Evolutionary conservation across 331 rosid species (phyloP), one percentile per base, ranked within the genome.

Genomic region (Acacia pycnantha): DNA sequence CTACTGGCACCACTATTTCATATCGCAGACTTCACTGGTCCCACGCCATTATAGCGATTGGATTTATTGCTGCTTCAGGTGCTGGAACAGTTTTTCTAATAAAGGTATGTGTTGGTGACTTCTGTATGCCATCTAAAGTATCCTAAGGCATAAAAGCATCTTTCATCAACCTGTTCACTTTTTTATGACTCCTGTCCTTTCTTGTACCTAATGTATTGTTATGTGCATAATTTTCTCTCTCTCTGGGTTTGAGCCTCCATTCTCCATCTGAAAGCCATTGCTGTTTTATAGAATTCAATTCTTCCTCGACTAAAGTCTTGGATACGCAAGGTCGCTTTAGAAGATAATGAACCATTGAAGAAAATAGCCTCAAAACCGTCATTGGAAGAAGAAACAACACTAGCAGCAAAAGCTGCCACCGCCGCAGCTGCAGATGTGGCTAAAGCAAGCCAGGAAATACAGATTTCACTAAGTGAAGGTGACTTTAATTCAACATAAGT

Each of bases 361-460:
- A 87, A 86, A 90, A 66, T 66, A 14, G 83, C 84, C 47, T 8
- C 66, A 46, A 94, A 91, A 84, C 97, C 94, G 1, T 90, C 94
- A 26, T 26, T 88, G 77, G 92, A 87, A 37, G 98, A 93, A 90
- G 97, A 95, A 86, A 87, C 94, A 73, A 90, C 94, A 0, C 94
- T 89, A 61, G 98, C 95, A 61, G 99, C 98, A 82, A 93, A 93
- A 89, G 92, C 99, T 46, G 99, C 98, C 41, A 97, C 98, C 27
- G 97, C 94, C 11, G 99, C 99, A 40, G 97, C 99, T 65, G 84
- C 93, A 54, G 99, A 91, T 88, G 95, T 94, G 87, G 98, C 98
- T 64, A 94, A 84, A 88, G 91, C 89, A 47, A 94, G 90, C 89
- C 97, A 94, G 82, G 97, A 94, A 77, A 90, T 96, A 91, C 78